Evolutionary conservation across 2,329 filamentous ascomycete species (phyloP), one percentile per base, ranked within the genome.

Genomic region (Chaetomium sp.): DNA sequence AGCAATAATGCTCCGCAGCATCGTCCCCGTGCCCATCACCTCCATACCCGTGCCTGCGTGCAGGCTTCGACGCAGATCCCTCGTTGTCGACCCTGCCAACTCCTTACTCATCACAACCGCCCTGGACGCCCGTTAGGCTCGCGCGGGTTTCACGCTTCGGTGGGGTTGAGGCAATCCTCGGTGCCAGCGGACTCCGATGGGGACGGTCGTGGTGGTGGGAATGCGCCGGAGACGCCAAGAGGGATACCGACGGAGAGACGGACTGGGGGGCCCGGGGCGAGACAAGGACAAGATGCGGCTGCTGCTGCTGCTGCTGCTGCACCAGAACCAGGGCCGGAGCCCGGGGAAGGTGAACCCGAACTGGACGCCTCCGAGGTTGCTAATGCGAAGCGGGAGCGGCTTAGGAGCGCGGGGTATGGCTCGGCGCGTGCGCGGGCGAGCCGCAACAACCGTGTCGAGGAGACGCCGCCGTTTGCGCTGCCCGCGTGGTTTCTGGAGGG

Each of bases 391-490:
- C 59, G 57, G 40, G 63, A 63, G 40, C 55, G 51, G 40, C 55
- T 60, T 27, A 56, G 52, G 42, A 57, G 43, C 35, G 59, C 55
- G 19, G 60, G 58, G 19, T 57, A 62, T 45, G 62, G 61, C 32
- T 62, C 58, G 6, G 56, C 61, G 41, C 61, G 59, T 35, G 60
- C 57, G 41, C 57, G 63, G 14, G 61, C 63, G 34, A 52, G 36
- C 46, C 57, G 59, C 48, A 56, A 55, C 49, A 52, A 38, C 35
- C 59, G 62, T 41, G 38, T 54, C 40, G 64, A 64, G 11, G 63
- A 64, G 49, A 34, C 55, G 4, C 54, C 57, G 3, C 45, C 55
- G 11, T 19, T 59, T 6, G 35, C 53, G 11, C 33, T 65, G 32
- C 62, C 62, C 11, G 6, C 14, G 1, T 66, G 59, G 55, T 65